Evolutionary conservation across 2,329 filamentous ascomycete genomes (phyloP), one percentile per base, ranked within the genome.

Genomic region (Lasiodiplodia gonubiensis): DNA sequence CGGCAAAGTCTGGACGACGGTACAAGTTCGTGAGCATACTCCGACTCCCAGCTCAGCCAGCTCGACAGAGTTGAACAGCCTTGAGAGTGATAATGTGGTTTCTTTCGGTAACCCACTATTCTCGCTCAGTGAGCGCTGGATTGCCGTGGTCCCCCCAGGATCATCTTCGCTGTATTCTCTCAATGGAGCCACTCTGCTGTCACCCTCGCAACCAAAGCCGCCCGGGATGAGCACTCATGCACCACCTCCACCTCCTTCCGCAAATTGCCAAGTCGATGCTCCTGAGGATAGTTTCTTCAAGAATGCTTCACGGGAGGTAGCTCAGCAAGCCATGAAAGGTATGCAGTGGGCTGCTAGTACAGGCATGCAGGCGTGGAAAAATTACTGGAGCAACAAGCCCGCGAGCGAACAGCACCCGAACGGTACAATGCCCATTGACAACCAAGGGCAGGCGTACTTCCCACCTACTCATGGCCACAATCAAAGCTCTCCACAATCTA

Each of bases 1-100:
- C 66, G 94, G 90, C 23, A 99, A 99, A 80, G 82, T 96, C 21
- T 99, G 95, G 95, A 97, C 95, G 0, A 90, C 89, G 53, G 83
- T 97, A 33, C 92, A 95, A 74, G 86, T 73, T 33, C 75, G 77
- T 37, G 75, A 80, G 64, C 73, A 75, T n/a, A 71, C 68, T 3
- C 67, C 71, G 12, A 75, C 74, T n/a, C 77, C 76, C 1, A 76
- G 74, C 61, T 71, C 75, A 1, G 78, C 79, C 2, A 80, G 75
- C 65, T 75, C 75, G 52, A 75, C 72, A 14, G 76, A 79, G n/a
- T 72, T 74, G 27, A 68, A 68, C 39, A 77, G 73, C 61, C 74
- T 75, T 25, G 77, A 80, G 10, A 75, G 77, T 2, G 69, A 70
- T 8, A 70, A 71, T 57, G 69, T 70, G 23, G 74, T 75, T 63